phyloP scores from a whole-genome alignment of 169 alveolate species.

The Perkinsus chesapeaki region DNA sequence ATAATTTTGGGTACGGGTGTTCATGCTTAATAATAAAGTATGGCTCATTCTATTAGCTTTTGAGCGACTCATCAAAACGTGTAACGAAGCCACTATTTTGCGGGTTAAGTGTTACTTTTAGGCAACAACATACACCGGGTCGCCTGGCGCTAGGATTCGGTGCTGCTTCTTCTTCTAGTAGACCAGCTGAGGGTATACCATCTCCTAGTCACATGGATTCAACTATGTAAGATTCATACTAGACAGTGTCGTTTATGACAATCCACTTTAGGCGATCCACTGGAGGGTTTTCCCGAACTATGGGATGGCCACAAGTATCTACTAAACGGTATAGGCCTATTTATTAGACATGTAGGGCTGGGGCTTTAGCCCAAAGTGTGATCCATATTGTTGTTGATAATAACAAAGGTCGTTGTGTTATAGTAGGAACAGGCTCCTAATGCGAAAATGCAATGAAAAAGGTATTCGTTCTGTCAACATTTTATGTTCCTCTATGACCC shows the following conservation, averaged over 20 bases:
- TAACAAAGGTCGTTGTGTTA: too few relatives aligned
- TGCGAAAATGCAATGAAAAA: too few relatives aligned
- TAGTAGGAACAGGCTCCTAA: too few relatives aligned
- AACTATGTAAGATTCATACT: not conserved
- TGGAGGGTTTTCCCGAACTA: not conserved
- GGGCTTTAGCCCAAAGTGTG: too few relatives aligned
- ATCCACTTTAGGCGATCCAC: not conserved
- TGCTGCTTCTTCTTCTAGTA: not conserved
- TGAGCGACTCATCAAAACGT: too few relatives aligned
- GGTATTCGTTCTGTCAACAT: too few relatives aligned
- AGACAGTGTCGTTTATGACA: not conserved
- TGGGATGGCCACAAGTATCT: not conserved
- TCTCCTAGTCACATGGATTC: not conserved
- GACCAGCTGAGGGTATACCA: not conserved
- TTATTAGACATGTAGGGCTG: too few relatives aligned
- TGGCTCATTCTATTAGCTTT: too few relatives aligned
- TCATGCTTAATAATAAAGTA: too few relatives aligned
- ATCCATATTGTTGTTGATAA: not conserved
- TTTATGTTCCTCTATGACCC: too few relatives aligned
- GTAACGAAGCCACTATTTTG: too few relatives aligned
- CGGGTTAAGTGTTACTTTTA: not conserved
- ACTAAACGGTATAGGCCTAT: not conserved
- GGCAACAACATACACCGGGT: not conserved
- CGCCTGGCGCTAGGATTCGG: not conserved
- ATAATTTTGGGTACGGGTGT: too few relatives aligned